These are phyloP conservation scores for Pichia sp. DNA, from an alignment of 1,139 yeast species.

Conservation along the genomic window DNA sequence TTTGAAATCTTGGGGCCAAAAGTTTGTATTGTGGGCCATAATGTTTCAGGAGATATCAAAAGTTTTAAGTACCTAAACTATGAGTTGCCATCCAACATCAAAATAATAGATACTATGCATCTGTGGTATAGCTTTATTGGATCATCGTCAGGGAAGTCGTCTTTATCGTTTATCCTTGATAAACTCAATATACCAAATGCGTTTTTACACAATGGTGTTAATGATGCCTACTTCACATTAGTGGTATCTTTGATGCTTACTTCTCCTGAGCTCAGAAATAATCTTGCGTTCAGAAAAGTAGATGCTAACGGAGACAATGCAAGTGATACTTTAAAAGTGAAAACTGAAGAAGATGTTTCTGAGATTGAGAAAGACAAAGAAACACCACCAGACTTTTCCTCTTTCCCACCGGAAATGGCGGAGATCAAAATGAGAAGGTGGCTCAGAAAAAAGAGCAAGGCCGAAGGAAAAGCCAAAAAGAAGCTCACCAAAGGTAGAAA, in stretches of 20 bases:
- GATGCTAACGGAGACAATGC: background rate
- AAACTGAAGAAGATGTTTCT: background rate
- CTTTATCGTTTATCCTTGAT: slow-evolving; percentile 49
- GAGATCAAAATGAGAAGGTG: slow-evolving; percentile 8
- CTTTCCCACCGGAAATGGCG: slow-evolving; percentile 5
- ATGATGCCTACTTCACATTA: slow-evolving; percentile 71
- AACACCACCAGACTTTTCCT: slow-evolving; percentile 10
- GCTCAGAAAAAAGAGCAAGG: slow-evolving; percentile 7
- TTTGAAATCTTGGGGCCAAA: slow-evolving; percentile 40
- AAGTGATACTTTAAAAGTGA: background rate
- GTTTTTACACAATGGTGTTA: slow-evolving; percentile 75
- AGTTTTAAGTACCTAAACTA: slow-evolving; percentile 51
- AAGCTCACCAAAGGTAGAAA: background rate
- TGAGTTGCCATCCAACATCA: slow-evolving; percentile 36
- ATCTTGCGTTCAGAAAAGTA: slow-evolving; percentile 14
- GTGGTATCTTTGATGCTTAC: slow-evolving; percentile 26
- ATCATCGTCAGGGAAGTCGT: slow-evolving; percentile 35
- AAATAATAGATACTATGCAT: slow-evolving; percentile 48
- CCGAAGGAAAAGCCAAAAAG: slow-evolving; percentile 5
- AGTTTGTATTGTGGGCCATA: slow-evolving; percentile 58
- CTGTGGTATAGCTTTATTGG: slow-evolving; percentile 45
- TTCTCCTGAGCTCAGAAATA: slow-evolving; percentile 25
- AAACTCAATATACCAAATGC: slow-evolving; percentile 56
- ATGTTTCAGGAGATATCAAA: slow-evolving; percentile 54
- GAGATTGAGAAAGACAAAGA: background rate